These are phyloP conservation scores for Wakefieldia striispora DNA, from an alignment of 768 basidiomycete genomes.

Conservation along the genomic window DNA sequence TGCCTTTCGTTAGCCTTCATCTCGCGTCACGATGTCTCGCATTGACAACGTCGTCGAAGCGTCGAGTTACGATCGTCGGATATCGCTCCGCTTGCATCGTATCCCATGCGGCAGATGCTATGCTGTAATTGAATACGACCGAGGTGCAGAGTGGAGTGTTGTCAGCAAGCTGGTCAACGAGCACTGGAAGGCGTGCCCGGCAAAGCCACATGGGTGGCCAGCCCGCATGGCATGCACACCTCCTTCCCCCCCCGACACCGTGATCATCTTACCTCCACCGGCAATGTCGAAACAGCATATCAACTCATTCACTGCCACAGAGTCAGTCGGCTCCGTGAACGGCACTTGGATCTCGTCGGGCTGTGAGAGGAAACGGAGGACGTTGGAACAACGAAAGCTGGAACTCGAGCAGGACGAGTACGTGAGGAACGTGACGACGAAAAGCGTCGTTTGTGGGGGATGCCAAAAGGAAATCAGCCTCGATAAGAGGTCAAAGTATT, in stretches of 20 bases:
- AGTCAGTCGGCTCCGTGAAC: background rate
- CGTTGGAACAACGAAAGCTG: constrained; percentile 24
- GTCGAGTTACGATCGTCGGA: constrained; percentile 9
- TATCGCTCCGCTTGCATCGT: constrained; percentile 6
- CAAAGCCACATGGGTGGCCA: constrained; percentile 15
- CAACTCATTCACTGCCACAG: background rate
- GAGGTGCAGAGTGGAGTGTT: constrained; percentile 22
- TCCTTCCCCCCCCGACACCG: constrained; percentile 10
- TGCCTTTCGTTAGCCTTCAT: constrained; percentile 10
- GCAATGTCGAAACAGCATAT: background rate
- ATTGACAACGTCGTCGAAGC: constrained; percentile 7
- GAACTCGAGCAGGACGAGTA: constrained; percentile 32
- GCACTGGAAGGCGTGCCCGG: constrained; percentile 29
- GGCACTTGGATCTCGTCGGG: constrained; percentile 14
- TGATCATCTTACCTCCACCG: constrained; percentile 9
- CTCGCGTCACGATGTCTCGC: constrained; percentile 19
- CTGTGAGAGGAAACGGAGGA: constrained; percentile 30
- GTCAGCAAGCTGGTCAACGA: constrained; percentile 27
- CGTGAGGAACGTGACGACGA: constrained; percentile 19
- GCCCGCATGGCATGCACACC: constrained; percentile 11
- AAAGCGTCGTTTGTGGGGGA: constrained; percentile 29
- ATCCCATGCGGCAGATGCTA: constrained; percentile 30
- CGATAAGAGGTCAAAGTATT: constrained; percentile 34
- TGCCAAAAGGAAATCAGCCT: constrained; percentile 33
- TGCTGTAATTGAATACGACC: constrained; percentile 27